A percentile compares a stretch with the other conserved stretches of the same genome.
Conservation (phyloP, 2,329 filamentous ascomycete genomes). For the Delphinella strobiligena region DNA sequence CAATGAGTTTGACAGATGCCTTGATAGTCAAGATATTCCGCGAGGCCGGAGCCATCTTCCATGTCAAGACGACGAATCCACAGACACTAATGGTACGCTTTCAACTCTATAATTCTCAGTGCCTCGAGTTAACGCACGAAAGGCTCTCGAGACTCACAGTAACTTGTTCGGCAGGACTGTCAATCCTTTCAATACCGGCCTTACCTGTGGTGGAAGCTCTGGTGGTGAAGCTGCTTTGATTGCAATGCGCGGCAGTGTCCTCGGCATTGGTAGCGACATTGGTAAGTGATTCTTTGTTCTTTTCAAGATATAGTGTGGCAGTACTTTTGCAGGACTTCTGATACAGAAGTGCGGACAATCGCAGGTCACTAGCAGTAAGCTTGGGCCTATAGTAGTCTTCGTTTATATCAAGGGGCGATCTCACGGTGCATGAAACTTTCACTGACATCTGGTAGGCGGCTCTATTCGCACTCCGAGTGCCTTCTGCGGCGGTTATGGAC, state of each 20-base stretch:
- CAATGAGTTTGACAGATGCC: slow-evolving; percentile 41
- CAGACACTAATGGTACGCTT: slow-evolving; percentile 38
- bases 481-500: slow-evolving; percentile 70
- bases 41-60: slow-evolving; percentile 36
- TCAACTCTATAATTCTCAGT: not conserved
- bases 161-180: slow-evolving; percentile 38
- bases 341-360: no score
- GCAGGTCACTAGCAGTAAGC: no score
- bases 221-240: slow-evolving; percentile 43
- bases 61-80: slow-evolving; percentile 38
- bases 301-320: no score
- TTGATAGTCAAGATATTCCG: slow-evolving; percentile 33
- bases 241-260: slow-evolving; percentile 34
- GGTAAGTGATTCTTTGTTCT: no score
- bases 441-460: slow-evolving; percentile 35
- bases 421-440: no score
- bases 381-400: no score
- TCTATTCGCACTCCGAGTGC: slow-evolving; percentile 61
- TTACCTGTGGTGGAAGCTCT: slow-evolving; percentile 38
- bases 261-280: slow-evolving; percentile 42
- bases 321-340: no score
- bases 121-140: not conserved
- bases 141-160: slow-evolving; percentile 32
- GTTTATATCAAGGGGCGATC: no score
- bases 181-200: slow-evolving; percentile 37